Conservation (phyloP, 2,329 filamentous ascomycete species). For the Didymella pinodella region DNA sequence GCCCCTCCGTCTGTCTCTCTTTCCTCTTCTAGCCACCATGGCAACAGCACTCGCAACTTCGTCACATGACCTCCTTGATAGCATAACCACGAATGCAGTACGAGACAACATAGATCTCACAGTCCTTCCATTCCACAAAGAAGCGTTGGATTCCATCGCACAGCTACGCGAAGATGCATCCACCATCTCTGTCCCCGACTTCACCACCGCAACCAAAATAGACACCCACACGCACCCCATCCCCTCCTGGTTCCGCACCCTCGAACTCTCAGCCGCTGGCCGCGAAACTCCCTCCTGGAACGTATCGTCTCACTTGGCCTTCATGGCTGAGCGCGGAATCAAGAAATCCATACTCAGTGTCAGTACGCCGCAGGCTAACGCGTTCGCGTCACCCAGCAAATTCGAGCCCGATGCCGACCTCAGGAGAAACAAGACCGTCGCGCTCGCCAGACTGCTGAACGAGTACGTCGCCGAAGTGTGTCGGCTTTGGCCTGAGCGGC, state of each 20-base stretch:
- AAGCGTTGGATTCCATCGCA: conserved; percentile 42
- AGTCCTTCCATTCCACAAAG: conserved; percentile 39
- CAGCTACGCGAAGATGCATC: conserved; percentile 24
- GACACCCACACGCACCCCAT: conserved; percentile 51
- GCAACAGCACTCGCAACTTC: conserved; percentile 2
- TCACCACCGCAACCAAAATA: conserved; percentile 35
- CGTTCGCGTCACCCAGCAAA: conserved; percentile 27
- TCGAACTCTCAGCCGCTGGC: conserved; percentile 46
- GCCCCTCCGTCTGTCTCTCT: neutral
- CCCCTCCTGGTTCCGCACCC: conserved; percentile 44
- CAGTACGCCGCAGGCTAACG: conserved; percentile 48
- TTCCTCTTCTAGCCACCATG: conserved; percentile 9
- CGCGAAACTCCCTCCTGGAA: conserved; percentile 47
- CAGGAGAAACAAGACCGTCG: conserved; percentile 37
- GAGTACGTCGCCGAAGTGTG: conserved; percentile 41
- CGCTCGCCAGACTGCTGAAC: conserved; percentile 48
- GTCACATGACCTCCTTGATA: conserved; percentile 5
- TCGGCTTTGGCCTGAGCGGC: conserved; percentile 36
- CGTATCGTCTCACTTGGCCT: conserved; percentile 37
- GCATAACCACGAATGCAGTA: conserved; percentile 27
- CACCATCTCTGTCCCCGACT: conserved; percentile 18
- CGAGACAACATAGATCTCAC: conserved; percentile 38
- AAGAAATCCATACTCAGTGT: conserved; percentile 42
- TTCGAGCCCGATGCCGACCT: conserved; percentile 18
- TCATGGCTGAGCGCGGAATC: conserved; percentile 45